Base-by-base conservation (phyloP, 2,329 filamentous ascomycete species). In the Monilinia fructicola region DNA sequence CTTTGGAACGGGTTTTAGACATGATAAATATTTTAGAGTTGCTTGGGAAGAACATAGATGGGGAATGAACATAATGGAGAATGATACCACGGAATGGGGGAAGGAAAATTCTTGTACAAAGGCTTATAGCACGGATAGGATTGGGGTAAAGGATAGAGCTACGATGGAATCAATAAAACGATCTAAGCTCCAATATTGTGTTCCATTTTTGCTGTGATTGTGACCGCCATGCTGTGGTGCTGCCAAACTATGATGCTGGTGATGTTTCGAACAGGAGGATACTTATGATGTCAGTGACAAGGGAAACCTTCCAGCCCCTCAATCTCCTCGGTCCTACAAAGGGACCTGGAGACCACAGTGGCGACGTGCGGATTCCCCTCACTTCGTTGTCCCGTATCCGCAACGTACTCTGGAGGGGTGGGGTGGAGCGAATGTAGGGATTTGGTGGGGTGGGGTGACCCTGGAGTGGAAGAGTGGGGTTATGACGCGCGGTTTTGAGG, bases 21-120 rank as follows among this genome's bases (percentile, higher is more conserved):
- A 31, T 31, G 21, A 55, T 55, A 40, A 31, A 61, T 38, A n/a
- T 38, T 61, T 38, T 61, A 38, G 44, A 61, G 14, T 28, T 28
- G 55, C 46, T 61, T 61, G 31, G 14, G 16, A 26, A n/a, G 28
- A 38, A 61, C 50, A 50, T 61, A 50, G 58, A 35, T 26, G 14
- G 28, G 58, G 23, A 26, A 61, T 35, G 58, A 60, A 38, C 3
- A 26, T 60, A 50, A 50, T 60, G 44, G 58, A 23, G n/a, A n/a
- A 38, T 61, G 58, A 61, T 61, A 61, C 58, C 58, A 61, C 28
- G 58, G 58, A 35, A 61, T 38, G 31, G 26, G 31, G 31, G 31
- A 61, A 26, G 58, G 58, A 40, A 60, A 60, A 50, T 50, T 50
- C 28, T 38, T 55, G 21, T 55, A 38, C 11, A 55, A 6, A 23